Evolutionary conservation across 306 rosid species (phyloP), one percentile per base, ranked within the genome.

Genomic region (Acacia acuminata): DNA sequence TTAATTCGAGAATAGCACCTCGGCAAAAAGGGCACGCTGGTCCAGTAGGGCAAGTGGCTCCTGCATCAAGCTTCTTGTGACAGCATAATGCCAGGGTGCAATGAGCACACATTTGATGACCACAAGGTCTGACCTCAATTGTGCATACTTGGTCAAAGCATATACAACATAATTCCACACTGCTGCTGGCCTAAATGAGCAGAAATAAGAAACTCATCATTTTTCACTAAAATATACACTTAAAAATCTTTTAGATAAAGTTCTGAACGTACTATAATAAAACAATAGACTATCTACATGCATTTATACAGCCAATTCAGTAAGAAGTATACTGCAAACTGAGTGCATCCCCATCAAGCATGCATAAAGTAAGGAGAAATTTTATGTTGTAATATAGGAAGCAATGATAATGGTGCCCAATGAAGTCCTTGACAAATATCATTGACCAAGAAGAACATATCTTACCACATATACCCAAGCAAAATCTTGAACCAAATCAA

Each of bases 71-170:
- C 86, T 94, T 94, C 88, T 93, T 94, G 87, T 92, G 91, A 88
- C 97, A 94, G 86, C 98, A 94, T 32, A 94, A 88, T 20, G 98
- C 93, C 36, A 94, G 88, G 38, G 92, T 91, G 80, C 98, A 94
- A 82, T 88, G 89, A 17, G 97, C 97, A 80, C 98, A 94, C 98
- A 94, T 94, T 90, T 90, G 96, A 89, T 94, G 98, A 82, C 93
- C 87, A 63, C 98, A 94, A 30, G 97, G 97, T 71, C 84, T 83
- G 40, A 94, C 92, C 89, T 92, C 97, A 66, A 94, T 92, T 56
- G 94, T 89, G 92, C 98, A 94, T 19, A 68, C 88, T 82, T 94
- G 96, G 58, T 94, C 97, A 79, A 94, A 94, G 90, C 98, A 94
- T 88, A 94, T 94, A 81, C 96, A 89, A 78, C 98, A 94, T 44